Evolutionary conservation across 441 rosid species (phyloP), one percentile per base, ranked within the genome.

Genomic region (Adansonia rubrostipa): DNA sequence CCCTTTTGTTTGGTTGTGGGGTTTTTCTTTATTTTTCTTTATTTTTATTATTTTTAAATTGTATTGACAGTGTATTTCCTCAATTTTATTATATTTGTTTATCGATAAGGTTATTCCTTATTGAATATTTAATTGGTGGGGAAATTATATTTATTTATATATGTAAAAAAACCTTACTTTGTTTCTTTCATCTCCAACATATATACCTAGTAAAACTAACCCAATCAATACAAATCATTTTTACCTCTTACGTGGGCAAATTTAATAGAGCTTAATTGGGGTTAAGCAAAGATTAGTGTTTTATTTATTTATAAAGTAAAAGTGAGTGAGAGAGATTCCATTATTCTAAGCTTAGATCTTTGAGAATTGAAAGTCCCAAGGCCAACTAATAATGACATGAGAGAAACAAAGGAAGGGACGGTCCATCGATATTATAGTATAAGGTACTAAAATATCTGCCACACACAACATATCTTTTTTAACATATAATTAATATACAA

Each of bases 351-450:
- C 87, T 81, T 84, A 65, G 92, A 88, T 85, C 88, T 87, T 79
- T 82, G 89, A 86, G 87, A 71, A 86, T 72, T 88, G 84, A 87
- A 88, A 92, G 91, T 91, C 91, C 97, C 95, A 77, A 91, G 83
- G 93, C 97, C 94, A 91, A 88, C 92, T 87, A 92, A 93, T 89
- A 89, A 88, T 89, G 91, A 88, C 95, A 84, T 80, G 85, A 89
- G 80, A 81, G 84, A 84, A 75, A 70, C 67, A 71, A 77, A 48
- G 56, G 81, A 67, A 71, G 80, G 62, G 74, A 42, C 76, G 63
- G 81, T 80, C 85, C 84, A 83, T 81, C 80, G 66, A 75, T 40
- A 65, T 42, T 36, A 64, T 40, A 47, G 50, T 60, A 17, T 24
- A 54, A 15, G 8, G 15, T 57, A 42, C n/a, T 67, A 74, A 9